Percentiles rank a stretch among this genome's conserved stretches.
These are phyloP conservation scores for Eimeria tenella DNA, from an alignment of 169 alveolate genomes.

Conservation along the genomic window DNA sequence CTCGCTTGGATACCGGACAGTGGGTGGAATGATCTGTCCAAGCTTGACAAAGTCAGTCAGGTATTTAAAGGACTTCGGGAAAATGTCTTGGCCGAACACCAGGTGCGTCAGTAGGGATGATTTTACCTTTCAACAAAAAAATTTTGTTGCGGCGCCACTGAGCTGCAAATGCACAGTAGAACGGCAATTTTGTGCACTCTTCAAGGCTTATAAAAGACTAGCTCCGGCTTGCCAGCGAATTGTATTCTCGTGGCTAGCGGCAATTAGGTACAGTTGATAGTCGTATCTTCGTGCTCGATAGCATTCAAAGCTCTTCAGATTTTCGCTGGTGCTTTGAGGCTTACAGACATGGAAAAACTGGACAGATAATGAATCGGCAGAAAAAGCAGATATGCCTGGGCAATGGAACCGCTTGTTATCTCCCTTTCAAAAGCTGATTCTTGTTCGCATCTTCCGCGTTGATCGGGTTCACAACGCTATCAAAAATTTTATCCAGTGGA, in stretches of 20 bases:
- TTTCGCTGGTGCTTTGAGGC: background rate
- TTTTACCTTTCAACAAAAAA: no score
- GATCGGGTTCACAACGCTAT: constrained; percentile 95
- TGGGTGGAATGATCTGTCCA: constrained; percentile 96
- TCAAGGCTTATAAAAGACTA: no score
- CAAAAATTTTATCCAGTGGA: constrained; percentile 92
- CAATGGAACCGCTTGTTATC: constrained; percentile 80
- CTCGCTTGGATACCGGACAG: constrained; percentile 94
- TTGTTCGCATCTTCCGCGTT: constrained; percentile 94
- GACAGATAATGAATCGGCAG: constrained; percentile 95
- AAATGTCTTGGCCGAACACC: constrained; percentile 59
- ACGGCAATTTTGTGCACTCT: no score
- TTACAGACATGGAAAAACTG: constrained; percentile 92
- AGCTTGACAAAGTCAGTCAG: constrained; percentile 88
- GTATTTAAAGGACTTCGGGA: constrained; percentile 81
- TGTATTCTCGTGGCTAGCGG: no score
- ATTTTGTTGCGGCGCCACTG: no score
- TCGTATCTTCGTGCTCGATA: no score
- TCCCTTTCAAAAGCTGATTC: constrained; percentile 91
- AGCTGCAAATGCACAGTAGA: no score
- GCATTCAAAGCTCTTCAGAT: background rate
- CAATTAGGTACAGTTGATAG: no score
- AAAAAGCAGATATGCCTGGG: constrained; percentile 92
- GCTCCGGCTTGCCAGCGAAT: no score
- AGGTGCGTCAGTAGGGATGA: background rate